Percentiles rank a stretch among this genome's conserved stretches.
Evolutionary conservation across 345 rosid genomes (phyloP).

Genomic region (Draba incana): DNA sequence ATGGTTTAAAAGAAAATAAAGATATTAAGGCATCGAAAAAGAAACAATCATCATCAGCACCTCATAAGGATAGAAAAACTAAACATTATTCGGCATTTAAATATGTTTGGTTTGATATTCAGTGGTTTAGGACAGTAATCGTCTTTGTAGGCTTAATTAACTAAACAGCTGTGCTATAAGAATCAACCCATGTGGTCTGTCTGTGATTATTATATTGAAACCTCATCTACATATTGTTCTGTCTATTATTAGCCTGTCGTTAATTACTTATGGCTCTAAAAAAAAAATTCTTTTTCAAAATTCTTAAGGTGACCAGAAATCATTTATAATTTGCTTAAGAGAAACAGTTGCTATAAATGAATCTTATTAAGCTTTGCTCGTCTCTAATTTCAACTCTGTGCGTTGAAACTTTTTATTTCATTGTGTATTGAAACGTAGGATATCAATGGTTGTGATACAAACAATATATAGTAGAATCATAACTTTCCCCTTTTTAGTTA

Average conservation of each 20-base stretch:
- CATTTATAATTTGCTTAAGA: constrained; percentile 10
- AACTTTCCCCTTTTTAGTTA: no score
- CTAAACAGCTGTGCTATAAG: constrained; percentile 43
- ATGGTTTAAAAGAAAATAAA: neutral
- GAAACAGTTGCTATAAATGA: constrained; percentile 16
- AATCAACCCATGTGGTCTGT: constrained; percentile 49
- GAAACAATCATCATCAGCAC: constrained; percentile 25
- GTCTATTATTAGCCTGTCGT: constrained; percentile 37
- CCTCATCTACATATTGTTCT: constrained; percentile 29
- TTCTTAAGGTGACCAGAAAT: neutral
- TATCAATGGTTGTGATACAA: neutral
- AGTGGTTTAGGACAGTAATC: constrained; percentile 44
- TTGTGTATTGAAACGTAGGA: neutral
- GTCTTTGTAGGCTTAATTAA: constrained; percentile 40
- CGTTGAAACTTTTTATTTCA: neutral
- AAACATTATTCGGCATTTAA: constrained; percentile 14
- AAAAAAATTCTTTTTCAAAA: neutral
- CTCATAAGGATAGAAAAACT: constrained; percentile 8
- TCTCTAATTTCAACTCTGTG: constrained; percentile 6
- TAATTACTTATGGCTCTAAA: constrained; percentile 30
- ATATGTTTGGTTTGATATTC: constrained; percentile 16
- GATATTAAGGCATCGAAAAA: no score
- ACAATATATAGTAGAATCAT: neutral
- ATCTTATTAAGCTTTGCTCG: constrained; percentile 32
- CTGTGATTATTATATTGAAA: constrained; percentile 38